A percentile compares a stretch with the other conserved stretches of the same genome.
Conservation (phyloP, 2,329 filamentous ascomycete species). For the Fusarium caatingaense region DNA sequence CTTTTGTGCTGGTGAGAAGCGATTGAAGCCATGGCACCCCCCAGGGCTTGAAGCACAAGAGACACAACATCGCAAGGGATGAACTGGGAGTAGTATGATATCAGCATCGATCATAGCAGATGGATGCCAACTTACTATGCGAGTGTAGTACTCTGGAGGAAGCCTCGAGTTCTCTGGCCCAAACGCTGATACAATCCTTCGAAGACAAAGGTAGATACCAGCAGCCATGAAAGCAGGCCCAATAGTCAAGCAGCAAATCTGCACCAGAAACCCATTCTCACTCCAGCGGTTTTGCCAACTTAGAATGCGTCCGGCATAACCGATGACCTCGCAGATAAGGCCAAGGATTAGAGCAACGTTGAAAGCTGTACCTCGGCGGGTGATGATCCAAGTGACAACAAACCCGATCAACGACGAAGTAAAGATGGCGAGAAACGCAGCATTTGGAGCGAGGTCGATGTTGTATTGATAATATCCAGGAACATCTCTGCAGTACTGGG, state of each 20-base stretch:
- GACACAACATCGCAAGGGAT: slow-evolving; percentile 72
- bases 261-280: slow-evolving; percentile 62
- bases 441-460: slow-evolving; percentile 63
- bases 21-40: slow-evolving; percentile 65
- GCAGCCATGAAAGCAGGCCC: slow-evolving; percentile 74
- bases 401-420: slow-evolving; percentile 56
- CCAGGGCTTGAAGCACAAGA: slow-evolving; percentile 69
- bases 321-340: slow-evolving; percentile 65
- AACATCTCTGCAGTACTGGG: slow-evolving; percentile 49
- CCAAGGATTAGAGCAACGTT: slow-evolving; percentile 65
- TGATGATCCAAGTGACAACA: slow-evolving; percentile 55
- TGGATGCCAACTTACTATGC: slow-evolving; percentile 54
- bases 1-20: slow-evolving; percentile 53
- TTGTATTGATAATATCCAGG: slow-evolving; percentile 62
- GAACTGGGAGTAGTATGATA: slow-evolving; percentile 56
- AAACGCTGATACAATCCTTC: slow-evolving; percentile 61
- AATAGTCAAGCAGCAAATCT: slow-evolving; percentile 72
- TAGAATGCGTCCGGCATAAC: slow-evolving; percentile 68
- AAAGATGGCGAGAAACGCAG: slow-evolving; percentile 63
- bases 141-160: slow-evolving; percentile 59
- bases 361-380: slow-evolving; percentile 62
- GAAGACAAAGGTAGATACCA: slow-evolving; percentile 71
- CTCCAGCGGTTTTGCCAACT: slow-evolving; percentile 65
- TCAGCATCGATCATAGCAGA: background rate
- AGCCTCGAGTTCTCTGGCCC: slow-evolving; percentile 62